Conservation (phyloP, 177 flowering plant genomes). For the Telopea speciosissima region DNA sequence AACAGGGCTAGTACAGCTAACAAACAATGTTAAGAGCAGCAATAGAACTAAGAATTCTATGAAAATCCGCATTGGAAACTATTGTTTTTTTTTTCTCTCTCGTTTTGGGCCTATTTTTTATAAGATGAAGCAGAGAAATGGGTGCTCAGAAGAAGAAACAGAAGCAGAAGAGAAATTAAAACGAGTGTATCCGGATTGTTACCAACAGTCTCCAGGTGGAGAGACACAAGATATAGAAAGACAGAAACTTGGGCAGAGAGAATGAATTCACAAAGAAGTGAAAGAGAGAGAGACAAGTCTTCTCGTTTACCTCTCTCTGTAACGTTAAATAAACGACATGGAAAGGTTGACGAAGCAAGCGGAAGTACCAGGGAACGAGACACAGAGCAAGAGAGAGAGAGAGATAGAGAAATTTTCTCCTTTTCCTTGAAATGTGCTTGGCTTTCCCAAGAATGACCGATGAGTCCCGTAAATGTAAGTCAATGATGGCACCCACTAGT, state of each 20-base stretch:
- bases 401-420: too few relatives aligned
- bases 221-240: too few relatives aligned
- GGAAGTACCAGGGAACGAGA: not conserved
- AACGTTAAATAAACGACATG: not conserved
- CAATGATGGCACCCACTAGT: too few relatives aligned
- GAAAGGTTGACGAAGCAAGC: not conserved
- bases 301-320: not conserved
- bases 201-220: not conserved
- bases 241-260: too few relatives aligned
- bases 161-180: not conserved
- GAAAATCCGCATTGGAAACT: not conserved
- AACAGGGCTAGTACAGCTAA: slow-evolving; percentile 6
- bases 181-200: not conserved
- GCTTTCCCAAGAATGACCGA: too few relatives aligned
- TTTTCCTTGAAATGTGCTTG: too few relatives aligned
- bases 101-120: not conserved
- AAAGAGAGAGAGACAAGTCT: not conserved
- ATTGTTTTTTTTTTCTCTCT: too few relatives aligned
- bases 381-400: too few relatives aligned
- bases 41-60: not conserved
- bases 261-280: not conserved
- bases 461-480: too few relatives aligned
- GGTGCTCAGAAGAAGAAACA: not conserved
- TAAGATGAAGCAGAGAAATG: not conserved
- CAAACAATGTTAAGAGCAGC: not conserved